phyloP scores from a whole-genome alignment of 345 rosid species.

The Populus tremula region DNA sequence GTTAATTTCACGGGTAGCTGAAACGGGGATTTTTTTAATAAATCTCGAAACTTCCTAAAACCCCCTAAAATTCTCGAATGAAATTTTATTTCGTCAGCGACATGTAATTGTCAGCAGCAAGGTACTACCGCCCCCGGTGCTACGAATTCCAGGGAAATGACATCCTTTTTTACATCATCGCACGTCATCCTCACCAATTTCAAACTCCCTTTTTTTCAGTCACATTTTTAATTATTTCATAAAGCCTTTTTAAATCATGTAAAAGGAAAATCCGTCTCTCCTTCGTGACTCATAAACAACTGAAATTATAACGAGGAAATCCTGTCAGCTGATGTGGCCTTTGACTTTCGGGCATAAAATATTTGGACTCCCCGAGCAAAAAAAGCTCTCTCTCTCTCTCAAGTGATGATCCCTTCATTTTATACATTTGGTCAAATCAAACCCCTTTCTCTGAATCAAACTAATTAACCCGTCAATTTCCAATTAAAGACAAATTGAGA shows the following conservation, averaged over 20 bases:
- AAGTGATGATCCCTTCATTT: background rate
- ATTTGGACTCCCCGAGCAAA: background rate
- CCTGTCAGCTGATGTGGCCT: slow-evolving; percentile 4
- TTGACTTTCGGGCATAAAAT: background rate
- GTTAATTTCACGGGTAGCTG: too few relatives aligned
- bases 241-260: background rate
- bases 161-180: background rate
- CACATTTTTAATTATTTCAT: background rate
- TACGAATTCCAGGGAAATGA: background rate
- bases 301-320: background rate
- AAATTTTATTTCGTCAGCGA: too few relatives aligned
- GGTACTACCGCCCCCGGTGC: background rate
- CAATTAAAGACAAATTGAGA: background rate
- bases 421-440: background rate
- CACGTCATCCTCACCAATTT: background rate
- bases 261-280: background rate
- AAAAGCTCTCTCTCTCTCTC: too few relatives aligned
- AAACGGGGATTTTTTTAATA: too few relatives aligned
- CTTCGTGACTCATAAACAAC: background rate
- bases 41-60: too few relatives aligned
- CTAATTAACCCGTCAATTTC: background rate
- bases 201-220: background rate
- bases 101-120: too few relatives aligned
- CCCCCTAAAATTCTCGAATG: too few relatives aligned
- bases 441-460: background rate